Evolutionary conservation across 345 rosid species (phyloP).

Genomic region (Nasturtium officinale): DNA sequence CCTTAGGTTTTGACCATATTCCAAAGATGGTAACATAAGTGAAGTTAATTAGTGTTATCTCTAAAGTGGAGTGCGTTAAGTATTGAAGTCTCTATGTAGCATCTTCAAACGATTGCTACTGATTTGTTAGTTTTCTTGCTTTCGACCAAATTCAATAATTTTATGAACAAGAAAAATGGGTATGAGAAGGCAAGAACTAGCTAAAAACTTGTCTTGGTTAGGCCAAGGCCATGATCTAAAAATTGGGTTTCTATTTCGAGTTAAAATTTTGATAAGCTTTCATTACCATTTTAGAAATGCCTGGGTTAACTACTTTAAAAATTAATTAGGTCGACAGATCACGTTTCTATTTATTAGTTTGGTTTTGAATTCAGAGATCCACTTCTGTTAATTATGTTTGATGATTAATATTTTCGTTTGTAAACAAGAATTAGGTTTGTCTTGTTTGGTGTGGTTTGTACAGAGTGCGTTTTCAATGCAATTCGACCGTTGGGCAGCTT

Average conservation of each 20-base stretch:
- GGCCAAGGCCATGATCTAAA: not conserved
- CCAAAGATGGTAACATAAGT: slow-evolving; percentile 10
- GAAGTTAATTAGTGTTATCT: not conserved
- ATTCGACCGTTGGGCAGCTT: slow-evolving; percentile 41
- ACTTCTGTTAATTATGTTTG: not conserved
- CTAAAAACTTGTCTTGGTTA: not conserved
- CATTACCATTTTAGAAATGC: not conserved
- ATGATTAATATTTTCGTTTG: not conserved
- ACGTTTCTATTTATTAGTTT: not conserved
- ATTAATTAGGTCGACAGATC: not conserved
- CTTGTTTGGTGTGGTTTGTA: slow-evolving; percentile 4
- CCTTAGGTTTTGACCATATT: not conserved
- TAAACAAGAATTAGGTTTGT: slow-evolving; percentile 10
- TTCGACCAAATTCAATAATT: not conserved
- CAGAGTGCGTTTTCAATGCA: slow-evolving; percentile 27
- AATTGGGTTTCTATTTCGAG: not conserved
- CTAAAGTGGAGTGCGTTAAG: not conserved
- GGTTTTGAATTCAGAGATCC: not conserved
- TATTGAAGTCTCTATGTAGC: not conserved
- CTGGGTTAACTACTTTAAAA: not conserved
- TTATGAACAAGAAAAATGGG: not conserved
- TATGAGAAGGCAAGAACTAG: not conserved
- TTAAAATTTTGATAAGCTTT: not conserved
- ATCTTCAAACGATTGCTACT: not conserved
- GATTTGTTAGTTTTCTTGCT: not conserved